Base-by-base conservation (phyloP, 345 rosid species). In the Eucalyptus pauciflora region DNA sequence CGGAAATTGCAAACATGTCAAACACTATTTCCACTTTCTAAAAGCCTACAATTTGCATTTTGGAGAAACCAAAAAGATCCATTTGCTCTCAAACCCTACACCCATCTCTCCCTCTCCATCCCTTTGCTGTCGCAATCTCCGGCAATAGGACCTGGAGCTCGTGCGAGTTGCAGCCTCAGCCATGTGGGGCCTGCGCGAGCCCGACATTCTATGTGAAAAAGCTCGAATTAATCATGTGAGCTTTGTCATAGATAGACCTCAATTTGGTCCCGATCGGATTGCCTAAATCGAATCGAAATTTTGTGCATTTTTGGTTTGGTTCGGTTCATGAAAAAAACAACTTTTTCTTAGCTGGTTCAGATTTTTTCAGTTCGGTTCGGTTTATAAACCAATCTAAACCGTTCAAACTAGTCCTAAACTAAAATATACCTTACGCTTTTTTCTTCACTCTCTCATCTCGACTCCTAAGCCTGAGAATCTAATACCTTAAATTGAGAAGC, bases 341-440 rank as follows among this genome's bases (percentile, higher is more conserved):
- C 1, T 52, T 52, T 52, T 52, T 52, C 58, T 52, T 52, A 52
- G 58, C 25, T 2, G 25, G 58, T 52, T 52, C 0, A 18, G 25
- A 18, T 20, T 7, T 52, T 52, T 52, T 52, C 25, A 52, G 58
- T 52, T 52, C 0, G 25, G 10, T 52, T 52, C 18, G 58, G 24
- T 18, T 18, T 52, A 52, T 52, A 52, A 52, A 52, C 58, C 10
- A 4, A 20, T 52, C 0, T 7, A 2, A 52, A 18, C 10, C 0
- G 4, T 7, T 52, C 0, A 52, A 52, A 52, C 4, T 52, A 52
- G 58, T 52, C 2, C 24, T 7, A 1, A 20, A 52, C 58, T 52
- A 20, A 52, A 8, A 52, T 52, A 18, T 52, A 52, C 24, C 58
- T 7, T 52, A 18, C 1, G 0, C 58, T 52, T 52, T 52, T 7